phyloP scores from a whole-genome alignment of 108 stramenopile species.

The Aureococcus anophagefferens region DNA sequence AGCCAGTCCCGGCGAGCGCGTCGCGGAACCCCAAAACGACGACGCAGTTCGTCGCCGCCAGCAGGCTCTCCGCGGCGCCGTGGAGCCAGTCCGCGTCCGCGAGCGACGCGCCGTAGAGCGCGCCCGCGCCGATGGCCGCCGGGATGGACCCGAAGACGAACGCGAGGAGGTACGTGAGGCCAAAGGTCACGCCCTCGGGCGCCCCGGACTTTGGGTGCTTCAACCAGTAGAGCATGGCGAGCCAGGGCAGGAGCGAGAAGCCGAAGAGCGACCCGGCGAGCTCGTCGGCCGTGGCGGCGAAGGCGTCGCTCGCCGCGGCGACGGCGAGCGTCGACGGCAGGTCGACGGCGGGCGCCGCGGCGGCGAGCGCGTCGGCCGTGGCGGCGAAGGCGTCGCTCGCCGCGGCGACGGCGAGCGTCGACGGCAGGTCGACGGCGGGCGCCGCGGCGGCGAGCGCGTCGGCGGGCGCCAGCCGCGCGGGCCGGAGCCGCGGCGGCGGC shows the following conservation, averaged over 20 bases:
- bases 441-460: not conserved
- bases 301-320: not conserved
- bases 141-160: constrained; percentile 86
- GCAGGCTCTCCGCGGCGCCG: constrained; percentile 71
- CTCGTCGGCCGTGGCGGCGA: not conserved
- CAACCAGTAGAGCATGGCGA: too few relatives aligned
- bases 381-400: not conserved
- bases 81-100: constrained; percentile 87
- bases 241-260: too few relatives aligned
- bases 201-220: too few relatives aligned
- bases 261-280: not conserved
- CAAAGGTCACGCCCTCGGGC: constrained; percentile 56
- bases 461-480: too few relatives aligned
- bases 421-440: too few relatives aligned
- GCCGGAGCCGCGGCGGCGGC: too few relatives aligned
- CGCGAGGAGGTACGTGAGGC: constrained; percentile 72
- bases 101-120: constrained; percentile 68
- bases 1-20: constrained; percentile 52
- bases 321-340: too few relatives aligned
- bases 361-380: not conserved
- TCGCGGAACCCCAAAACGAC: constrained; percentile 71
- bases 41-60: constrained; percentile 77
- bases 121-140: constrained; percentile 70
- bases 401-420: too few relatives aligned
- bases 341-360: too few relatives aligned